Conservation (phyloP, 192 early-diverging fungal genomes). For the Coemansia asiatica region DNA sequence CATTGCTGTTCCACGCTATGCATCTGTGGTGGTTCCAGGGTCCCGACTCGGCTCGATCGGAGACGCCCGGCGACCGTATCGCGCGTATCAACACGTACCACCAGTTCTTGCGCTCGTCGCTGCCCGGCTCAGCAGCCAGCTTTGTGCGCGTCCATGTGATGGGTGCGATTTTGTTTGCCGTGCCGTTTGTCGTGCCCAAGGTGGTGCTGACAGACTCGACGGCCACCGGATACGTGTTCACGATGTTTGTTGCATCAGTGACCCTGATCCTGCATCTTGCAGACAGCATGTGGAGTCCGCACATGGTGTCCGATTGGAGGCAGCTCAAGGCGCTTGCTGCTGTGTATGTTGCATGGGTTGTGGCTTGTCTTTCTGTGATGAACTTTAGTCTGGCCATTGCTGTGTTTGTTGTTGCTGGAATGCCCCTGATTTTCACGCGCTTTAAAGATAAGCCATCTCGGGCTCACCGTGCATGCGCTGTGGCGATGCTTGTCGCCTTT, state of each 20-base stretch:
- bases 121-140: constrained; percentile 27
- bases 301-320: constrained; percentile 33
- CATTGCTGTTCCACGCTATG: constrained; percentile 69
- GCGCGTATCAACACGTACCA: constrained; percentile 43
- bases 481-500: constrained; percentile 44
- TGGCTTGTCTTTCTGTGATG: constrained; percentile 66
- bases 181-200: constrained; percentile 22
- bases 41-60: constrained; percentile 29
- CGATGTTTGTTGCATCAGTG: constrained; percentile 27
- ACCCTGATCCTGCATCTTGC: constrained; percentile 59
- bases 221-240: constrained; percentile 31
- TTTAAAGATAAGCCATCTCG: constrained; percentile 28
- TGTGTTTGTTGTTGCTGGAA: constrained; percentile 58
- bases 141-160: constrained; percentile 52
- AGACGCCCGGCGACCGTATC: constrained; percentile 40
- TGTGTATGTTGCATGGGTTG: constrained; percentile 58
- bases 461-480: constrained; percentile 1
- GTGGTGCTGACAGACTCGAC: constrained; percentile 26
- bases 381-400: constrained; percentile 72
- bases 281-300: constrained; percentile 55
- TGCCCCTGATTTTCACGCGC: constrained; percentile 64
- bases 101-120: constrained; percentile 33
- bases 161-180: constrained; percentile 29
- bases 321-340: constrained; percentile 46
- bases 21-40: constrained; percentile 56